Evolutionary conservation across 768 basidiomycete genomes (phyloP), one percentile per base, ranked within the genome.

Genomic region (Tubosaeta sp.): DNA sequence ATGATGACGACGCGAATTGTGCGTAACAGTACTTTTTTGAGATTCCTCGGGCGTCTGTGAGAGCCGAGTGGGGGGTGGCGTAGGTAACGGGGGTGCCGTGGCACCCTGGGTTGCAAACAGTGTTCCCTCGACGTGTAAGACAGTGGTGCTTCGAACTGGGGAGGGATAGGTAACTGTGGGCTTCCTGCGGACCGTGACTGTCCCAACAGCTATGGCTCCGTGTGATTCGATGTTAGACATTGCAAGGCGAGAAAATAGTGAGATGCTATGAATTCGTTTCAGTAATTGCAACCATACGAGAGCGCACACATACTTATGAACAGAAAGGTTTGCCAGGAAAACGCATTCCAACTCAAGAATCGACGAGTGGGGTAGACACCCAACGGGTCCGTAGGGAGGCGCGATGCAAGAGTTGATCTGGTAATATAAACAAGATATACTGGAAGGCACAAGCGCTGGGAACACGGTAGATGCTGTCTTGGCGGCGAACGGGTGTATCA

Each of bases 131-230:
- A 62, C 56, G 44, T 62, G 58, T 16, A 27, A 46, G 34, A 48
- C 50, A 31, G 61, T 60, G 30, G 72, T 67, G 35, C 64, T 61
- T 57, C 64, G 71, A 30, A 72, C 65, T 8, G 83, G 83, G 7
- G 83, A 84, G 52, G 74, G 79, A 65, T 83, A 82, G 13, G 83
- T 84, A 54, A 72, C 56, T 45, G 66, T 59, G 24, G 83, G 83
- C 63, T 85, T 85, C 48, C 83, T 73, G 48, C 82, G 76, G 29
- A 73, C 68, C n/a, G 62, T 39, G 48, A 63, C 49, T 16, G 57
- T 53, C 47, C 47, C 49, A 39, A 54, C 41, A 21, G 44, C 29
- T 27, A 58, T 35, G 22, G 47, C 12, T 30, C 41, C 44, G 41
- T 48, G 52, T 45, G 62, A 19, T 52, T 64, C 63, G 56, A 56